Base-by-base conservation (phyloP, 192 early-diverging fungal species). In the Glomus cerebriforme region DNA sequence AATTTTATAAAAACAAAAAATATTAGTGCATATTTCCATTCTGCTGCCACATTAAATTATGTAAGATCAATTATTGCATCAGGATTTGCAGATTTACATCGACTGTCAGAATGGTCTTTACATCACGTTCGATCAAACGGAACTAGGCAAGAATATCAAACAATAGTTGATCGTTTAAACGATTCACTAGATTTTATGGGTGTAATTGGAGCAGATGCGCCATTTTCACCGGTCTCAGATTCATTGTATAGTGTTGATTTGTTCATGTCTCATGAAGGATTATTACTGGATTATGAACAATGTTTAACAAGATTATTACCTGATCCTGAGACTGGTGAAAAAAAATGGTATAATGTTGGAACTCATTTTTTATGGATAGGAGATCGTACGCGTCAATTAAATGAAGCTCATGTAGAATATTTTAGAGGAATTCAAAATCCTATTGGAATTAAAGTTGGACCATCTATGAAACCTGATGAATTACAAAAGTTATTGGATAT, bases 331-430 rank as follows among this genome's bases (percentile, higher is more conserved):
- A 66, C 82, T 10, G 84, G 86, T 9, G 83, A 88, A 31, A 81
- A 85, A 78, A 88, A 90, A 77, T 94, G 89, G 81, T 99, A 97
- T 88, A 99, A 99, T 83, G 83, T 95, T 35, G 95, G 96, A 19
- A 90, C 98, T 3, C 98, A 99, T 85, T 98, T 96, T 82, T 88
- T 99, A 81, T 99, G 98, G 98, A 96, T 98, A 78, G 98, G 98
- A 32, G 98, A 99, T 86, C 92, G 98, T 58, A 99, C 98, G 3
- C 90, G 98, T 32, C 96, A 98, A 81, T 86, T 97, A 2, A 91
- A 97, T 81, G 97, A 96, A 32, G 98, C 93, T 0, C 98, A 99
- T 77, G 91, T 99, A 3, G 97, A 99, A 80, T 99, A 97, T 85
- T 97, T 99, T 87, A 87, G 95, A 73, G 98, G 98, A n/a, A 92